Evolutionary conservation across 805 yeast genomes (phyloP), one percentile per base, ranked within the genome.

Genomic region (Teunomyces pallodes): DNA sequence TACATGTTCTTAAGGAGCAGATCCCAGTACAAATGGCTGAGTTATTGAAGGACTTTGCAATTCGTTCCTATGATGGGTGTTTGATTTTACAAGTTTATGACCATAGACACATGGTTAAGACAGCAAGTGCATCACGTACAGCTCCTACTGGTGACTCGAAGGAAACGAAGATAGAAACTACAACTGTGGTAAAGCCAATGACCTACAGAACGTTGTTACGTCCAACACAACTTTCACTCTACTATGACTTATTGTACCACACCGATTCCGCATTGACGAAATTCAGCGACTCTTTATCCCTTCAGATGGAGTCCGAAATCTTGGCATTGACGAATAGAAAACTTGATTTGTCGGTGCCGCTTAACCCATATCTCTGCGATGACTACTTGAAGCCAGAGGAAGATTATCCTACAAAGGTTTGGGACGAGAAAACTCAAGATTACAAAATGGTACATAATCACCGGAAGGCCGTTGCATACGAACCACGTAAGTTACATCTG

Each of bases 21-120:
- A 88, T 92, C 10, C 97, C 97, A 1, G 87, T 89, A 36, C 89
- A 95, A 10, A 82, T 92, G 61, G 83, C 90, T 56, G 98, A 94
- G 67, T 87, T 92, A 8, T 76, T 94, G 40, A 83, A 87, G 59
- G 98, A 92, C 64, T 88, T 92, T 32, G 86, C 91, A 14, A 81
- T 91, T 30, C 81, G 82, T 50, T 80, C 90, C 46, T 92, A 89
- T 63, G 97, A 94, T 61, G 97, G 97, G 0, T 88, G 96, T 64
- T 72, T 92, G 35, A 87, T 92, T 12, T 66, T 92, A 43, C 89
- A 89, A 61, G 85, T 92, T n/a, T 81, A 80, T 54, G 99, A 92
- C 65, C 96, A 91, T 64, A 73, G 97, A 20, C 75, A 79, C 49
- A 72, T 70, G 67, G 61, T 64, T 5, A 35, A 46, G 6, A 49